Evolutionary conservation across 106 monocot genomes (phyloP).

Genomic region (Narthecium ossifragum): DNA sequence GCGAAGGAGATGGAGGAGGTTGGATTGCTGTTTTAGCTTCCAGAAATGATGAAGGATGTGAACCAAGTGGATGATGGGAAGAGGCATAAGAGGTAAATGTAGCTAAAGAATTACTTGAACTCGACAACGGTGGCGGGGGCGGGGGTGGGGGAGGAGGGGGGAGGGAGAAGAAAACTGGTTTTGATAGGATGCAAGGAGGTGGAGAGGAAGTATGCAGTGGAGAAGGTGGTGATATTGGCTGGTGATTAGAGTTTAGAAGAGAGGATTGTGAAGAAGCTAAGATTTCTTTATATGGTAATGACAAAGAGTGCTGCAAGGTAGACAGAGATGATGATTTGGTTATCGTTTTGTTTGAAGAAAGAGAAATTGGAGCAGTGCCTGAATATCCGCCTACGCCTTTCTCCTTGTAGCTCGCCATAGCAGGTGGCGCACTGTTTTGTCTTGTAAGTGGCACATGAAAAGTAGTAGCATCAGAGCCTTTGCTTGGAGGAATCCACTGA

Average conservation of each 20-base stretch:
- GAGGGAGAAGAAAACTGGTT: too few species aligned
- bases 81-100: too few species aligned
- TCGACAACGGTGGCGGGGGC: conserved; percentile 5
- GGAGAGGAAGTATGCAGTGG: conserved; percentile 1
- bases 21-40: background rate
- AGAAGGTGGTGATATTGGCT: background rate
- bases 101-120: too few species aligned
- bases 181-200: too few species aligned
- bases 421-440: conserved; percentile 33
- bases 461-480: conserved; percentile 26
- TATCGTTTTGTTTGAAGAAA: too few species aligned
- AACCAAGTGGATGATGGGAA: background rate
- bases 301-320: too few species aligned
- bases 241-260: background rate
- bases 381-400: conserved; percentile 3
- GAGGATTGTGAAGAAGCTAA: background rate
- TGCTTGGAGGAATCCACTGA: conserved; percentile 20
- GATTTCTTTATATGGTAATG: too few species aligned
- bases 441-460: conserved; percentile 19
- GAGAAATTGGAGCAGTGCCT: background rate
- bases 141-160: conserved; percentile 6
- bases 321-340: too few species aligned
- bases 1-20: background rate
- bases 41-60: background rate
- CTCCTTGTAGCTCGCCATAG: conserved; percentile 12